Conservation (phyloP, 2,329 filamentous ascomycete species). For the Diaporthe humulicola region DNA sequence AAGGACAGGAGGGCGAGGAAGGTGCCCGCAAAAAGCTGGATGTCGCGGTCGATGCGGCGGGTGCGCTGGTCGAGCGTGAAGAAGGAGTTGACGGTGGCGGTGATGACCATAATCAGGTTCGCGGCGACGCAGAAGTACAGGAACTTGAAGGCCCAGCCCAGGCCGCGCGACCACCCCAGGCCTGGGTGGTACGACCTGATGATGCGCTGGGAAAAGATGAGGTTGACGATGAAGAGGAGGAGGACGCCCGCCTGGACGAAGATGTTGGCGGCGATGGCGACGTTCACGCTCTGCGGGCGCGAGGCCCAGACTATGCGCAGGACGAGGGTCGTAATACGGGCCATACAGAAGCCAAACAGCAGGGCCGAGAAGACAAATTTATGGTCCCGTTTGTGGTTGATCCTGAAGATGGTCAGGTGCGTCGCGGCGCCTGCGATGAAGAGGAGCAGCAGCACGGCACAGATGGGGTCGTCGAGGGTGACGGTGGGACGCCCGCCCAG, state of each 20-base stretch:
- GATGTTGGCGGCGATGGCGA: constrained; percentile 73
- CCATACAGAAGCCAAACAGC: constrained; percentile 71
- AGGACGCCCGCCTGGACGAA: constrained; percentile 82
- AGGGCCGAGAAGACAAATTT: constrained; percentile 72
- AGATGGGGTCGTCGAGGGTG: constrained; percentile 74
- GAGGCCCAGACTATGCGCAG: constrained; percentile 68
- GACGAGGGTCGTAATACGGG: constrained; percentile 64
- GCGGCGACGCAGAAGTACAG: constrained; percentile 70
- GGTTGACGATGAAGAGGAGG: constrained; percentile 82
- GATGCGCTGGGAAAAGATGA: constrained; percentile 82
- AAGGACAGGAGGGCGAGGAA: constrained; percentile 76
- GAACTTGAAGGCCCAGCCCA: constrained; percentile 66
- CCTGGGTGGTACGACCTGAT: constrained; percentile 79
- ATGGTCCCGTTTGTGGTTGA: constrained; percentile 64
- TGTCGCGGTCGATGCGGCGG: constrained; percentile 66
- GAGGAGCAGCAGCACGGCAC: constrained; percentile 71
- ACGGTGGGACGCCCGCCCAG: constrained; percentile 71
- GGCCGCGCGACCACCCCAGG: constrained; percentile 75
- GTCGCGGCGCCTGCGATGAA: constrained; percentile 66
- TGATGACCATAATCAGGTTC: constrained; percentile 76
- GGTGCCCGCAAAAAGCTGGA: constrained; percentile 74
- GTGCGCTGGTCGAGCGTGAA: constrained; percentile 71
- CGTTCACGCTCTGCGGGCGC: constrained; percentile 52
- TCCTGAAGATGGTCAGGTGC: constrained; percentile 71
- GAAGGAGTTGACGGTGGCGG: constrained; percentile 72